Evolutionary conservation across 1,284 basidiomycete species (phyloP), one percentile per base, ranked within the genome.

Genomic region (Irpex rosettiformis): DNA sequence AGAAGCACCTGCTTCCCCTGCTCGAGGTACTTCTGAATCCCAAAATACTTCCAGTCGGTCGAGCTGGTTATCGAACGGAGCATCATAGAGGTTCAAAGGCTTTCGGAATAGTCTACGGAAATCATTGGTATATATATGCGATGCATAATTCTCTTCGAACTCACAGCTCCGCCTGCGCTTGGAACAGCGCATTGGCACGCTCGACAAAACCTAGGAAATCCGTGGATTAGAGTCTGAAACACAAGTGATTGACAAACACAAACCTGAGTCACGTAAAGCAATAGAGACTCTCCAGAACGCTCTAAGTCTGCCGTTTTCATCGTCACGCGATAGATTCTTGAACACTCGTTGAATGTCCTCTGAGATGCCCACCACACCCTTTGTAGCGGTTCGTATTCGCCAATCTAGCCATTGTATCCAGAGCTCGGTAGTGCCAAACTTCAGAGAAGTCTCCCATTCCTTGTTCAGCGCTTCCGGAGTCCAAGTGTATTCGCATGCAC

Each of bases 351-450:
- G 60, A 4, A 79, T 80, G 63, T 83, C 81, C 27, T 77, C 72
- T 4, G 84, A 69, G 13, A 89, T 66, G n/a, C 77, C 79, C 52
- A 81, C 77, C 27, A 87, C 68, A 4, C 79, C 81, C 56, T 72
- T 72, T 30, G 60, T 72, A 33, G 71, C 73, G 47, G 64, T 78
- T 27, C 82, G 75, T 29, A 87, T 80, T 56, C 79, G 78, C 89
- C 88, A 91, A 64, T 89, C 87, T 4, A 91, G 67, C 89, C 88
- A 93, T 62, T 86, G 86, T 71, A 89, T 79, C 81, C 83, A 86
- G 16, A 91, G 75, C 56, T 78, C 75, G 29, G 81, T 75, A 33
- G 76, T 73, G 42, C 78, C 79, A 7, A 79, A 73, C 24, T 75
- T 66, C 61, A 91, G 71, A 0, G 88, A 84, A 42, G 81, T 77